Evolutionary conservation across 176 grass and related monocot species (phyloP), one percentile per base, ranked within the genome.

Genomic region (Carex scoparia): DNA sequence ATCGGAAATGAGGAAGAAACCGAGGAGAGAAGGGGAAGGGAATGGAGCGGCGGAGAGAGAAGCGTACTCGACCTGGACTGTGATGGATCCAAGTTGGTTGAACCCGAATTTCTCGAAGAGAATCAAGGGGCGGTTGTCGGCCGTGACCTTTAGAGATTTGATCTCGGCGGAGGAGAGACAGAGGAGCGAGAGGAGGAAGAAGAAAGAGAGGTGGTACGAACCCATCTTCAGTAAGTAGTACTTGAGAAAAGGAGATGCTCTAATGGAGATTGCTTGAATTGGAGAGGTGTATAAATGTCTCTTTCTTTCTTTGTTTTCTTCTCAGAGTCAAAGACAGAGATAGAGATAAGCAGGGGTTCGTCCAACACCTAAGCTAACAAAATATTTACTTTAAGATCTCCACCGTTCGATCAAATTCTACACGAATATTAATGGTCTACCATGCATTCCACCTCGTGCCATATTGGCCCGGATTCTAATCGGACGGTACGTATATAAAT

Each of bases 91-190:
- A 3, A 64, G 61, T 56, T 79, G 53, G 59, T 90, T 89, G 89
- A 98, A 98, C 7, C 96, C 96, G 85, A 98, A 98, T 58, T 98
- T 98, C 87, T 98, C 96, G 91, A 98, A 98, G 70, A 95, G 91
- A 88, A 98, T 98, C 23, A 88, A 53, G 6, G 81, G 3, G 42
- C 95, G 91, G 80, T 85, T 84, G 87, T 98, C 95, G 70, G 89
- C 85, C 6, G 31, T 70, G 78, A 90, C 89, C 75, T 86, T 84
- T 69, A 93, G 86, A 19, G 88, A 74, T 83, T 89, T 89, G 87
- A 98, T 98, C 91, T 95, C 91, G 14, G 86, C 93, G 3, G 72
- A 73, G 7, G 67, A 80, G 13, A 89, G 91, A 9, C 32, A 8
- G 32, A 91, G 5, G 23, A 91, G 40, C 8, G 60, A 10, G 5